phyloP scores from a whole-genome alignment of 2,329 filamentous ascomycete genomes.

The Botrytis fragariae region DNA sequence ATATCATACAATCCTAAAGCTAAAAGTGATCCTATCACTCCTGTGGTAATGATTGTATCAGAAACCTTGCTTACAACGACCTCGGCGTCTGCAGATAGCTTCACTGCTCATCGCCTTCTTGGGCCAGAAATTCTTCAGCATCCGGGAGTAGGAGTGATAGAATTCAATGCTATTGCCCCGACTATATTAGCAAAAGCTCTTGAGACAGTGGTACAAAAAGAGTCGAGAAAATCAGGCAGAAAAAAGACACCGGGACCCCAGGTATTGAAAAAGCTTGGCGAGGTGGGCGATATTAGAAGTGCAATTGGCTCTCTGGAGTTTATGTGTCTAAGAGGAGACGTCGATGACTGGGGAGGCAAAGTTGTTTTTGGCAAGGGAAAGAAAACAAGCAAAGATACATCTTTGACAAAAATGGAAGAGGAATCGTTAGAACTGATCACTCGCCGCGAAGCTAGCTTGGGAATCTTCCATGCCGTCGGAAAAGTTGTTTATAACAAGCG shows the following conservation, averaged over 20 bases:
- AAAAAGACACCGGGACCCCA: conserved; percentile 72
- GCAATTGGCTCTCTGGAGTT: conserved; percentile 93
- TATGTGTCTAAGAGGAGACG: conserved; percentile 77
- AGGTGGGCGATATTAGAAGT: conserved; percentile 87
- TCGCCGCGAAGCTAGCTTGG: conserved; percentile 83
- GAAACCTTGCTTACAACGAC: conserved; percentile 85
- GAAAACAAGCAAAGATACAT: conserved; percentile 30
- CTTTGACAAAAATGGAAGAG: conserved; percentile 71
- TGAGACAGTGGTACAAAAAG: conserved; percentile 78
- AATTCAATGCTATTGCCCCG: conserved; percentile 90
- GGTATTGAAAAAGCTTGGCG: conserved; percentile 75
- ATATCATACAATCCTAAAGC: conserved; percentile 41
- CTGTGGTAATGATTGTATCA: conserved; percentile 86
- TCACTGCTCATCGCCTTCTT: conserved; percentile 86
- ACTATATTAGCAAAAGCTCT: conserved; percentile 83
- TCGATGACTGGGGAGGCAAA: conserved; percentile 73
- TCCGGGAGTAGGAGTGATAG: conserved; percentile 73
- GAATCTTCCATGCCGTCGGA: conserved; percentile 93
- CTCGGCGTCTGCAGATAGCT: conserved; percentile 81
- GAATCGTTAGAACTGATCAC: conserved; percentile 79
- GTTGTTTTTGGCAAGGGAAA: conserved; percentile 59
- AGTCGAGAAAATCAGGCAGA: conserved; percentile 74
- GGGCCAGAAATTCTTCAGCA: conserved; percentile 84
- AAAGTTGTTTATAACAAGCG: conserved; percentile 97
- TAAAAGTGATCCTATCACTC: conserved; percentile 52